These are phyloP conservation scores for Calophaca sinica DNA, from an alignment of 306 rosid species.

Conservation along the genomic window DNA sequence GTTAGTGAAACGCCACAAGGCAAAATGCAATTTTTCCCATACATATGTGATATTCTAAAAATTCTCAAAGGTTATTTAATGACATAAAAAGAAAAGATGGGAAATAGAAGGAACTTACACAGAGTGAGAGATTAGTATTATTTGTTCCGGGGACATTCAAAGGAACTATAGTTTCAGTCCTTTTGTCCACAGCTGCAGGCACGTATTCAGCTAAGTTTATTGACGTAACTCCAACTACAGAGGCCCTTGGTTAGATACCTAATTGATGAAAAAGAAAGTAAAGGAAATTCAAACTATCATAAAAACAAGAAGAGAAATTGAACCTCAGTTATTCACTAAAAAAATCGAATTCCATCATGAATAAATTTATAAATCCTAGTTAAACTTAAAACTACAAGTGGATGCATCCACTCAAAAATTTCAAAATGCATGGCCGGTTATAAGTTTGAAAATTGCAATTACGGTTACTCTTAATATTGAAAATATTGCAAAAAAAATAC, in stretches of 20 bases:
- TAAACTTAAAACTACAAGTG: neutral
- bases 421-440: no score
- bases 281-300: neutral
- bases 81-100: neutral
- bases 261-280: slow-evolving; percentile 4
- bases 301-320: slow-evolving; percentile 22
- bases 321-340: neutral
- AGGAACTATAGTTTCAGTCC: slow-evolving; percentile 49
- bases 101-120: slow-evolving; percentile 50
- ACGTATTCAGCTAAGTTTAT: slow-evolving; percentile 68
- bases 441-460: no score
- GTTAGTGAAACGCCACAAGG: neutral
- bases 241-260: slow-evolving; percentile 66
- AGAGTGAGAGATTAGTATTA: slow-evolving; percentile 58
- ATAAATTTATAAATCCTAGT: slow-evolving; percentile 1
- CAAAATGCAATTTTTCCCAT: neutral
- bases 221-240: slow-evolving; percentile 57
- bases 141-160: slow-evolving; percentile 56
- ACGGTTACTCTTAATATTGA: no score
- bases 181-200: slow-evolving; percentile 64
- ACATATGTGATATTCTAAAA: neutral
- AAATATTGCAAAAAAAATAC: no score
- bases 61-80: neutral
- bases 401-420: neutral
- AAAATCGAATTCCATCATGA: slow-evolving; percentile 6